Conservation (phyloP, 2,329 filamentous ascomycete genomes). For the Hymenoscyphus scutula region DNA sequence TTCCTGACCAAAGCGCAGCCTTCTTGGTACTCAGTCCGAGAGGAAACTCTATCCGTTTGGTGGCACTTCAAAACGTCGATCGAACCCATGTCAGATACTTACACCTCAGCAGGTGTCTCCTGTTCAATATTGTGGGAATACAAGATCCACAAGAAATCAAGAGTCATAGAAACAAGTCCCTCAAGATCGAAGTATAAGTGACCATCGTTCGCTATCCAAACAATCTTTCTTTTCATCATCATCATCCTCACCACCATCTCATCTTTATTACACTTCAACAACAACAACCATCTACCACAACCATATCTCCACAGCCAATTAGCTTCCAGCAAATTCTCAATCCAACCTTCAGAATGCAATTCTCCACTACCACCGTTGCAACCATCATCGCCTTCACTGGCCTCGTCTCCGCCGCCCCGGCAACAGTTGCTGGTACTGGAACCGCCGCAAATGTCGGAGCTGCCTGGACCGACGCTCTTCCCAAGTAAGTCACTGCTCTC, state of each 20-base stretch:
- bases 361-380: slow-evolving; percentile 9
- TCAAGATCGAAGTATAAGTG: neutral
- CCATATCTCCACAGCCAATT: neutral
- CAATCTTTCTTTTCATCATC: neutral
- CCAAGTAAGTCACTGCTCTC: neutral
- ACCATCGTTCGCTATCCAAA: neutral
- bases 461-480: neutral
- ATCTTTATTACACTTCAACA: neutral
- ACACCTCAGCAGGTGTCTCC: neutral
- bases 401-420: slow-evolving; percentile 4
- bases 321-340: neutral
- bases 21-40: neutral
- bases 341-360: slow-evolving; percentile 11
- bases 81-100: neutral
- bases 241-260: neutral
- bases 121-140: neutral
- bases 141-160: neutral
- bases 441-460: neutral
- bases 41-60: neutral
- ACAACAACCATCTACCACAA: neutral
- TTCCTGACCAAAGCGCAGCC: neutral
- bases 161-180: neutral
- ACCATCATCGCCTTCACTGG: neutral
- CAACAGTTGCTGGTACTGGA: neutral
- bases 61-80: neutral